These are phyloP conservation scores for Mortierella sp. DNA, from an alignment of 371 early-diverging fungal species.

Conservation along the genomic window DNA sequence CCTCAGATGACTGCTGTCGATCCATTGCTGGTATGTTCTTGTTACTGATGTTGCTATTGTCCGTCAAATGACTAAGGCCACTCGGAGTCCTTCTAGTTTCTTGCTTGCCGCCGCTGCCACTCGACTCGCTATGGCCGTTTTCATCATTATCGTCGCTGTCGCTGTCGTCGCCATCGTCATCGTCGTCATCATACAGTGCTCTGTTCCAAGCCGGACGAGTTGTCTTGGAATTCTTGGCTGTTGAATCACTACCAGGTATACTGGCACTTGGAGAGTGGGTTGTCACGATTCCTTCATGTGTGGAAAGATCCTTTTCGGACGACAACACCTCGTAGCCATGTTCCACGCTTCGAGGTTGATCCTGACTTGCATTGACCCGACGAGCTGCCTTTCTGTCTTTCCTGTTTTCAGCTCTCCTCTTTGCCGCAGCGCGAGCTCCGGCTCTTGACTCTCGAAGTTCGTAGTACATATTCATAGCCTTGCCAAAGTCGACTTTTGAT, in stretches of 20 bases:
- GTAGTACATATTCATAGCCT: conserved; percentile 36
- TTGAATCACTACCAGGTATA: background rate
- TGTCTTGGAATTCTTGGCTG: background rate
- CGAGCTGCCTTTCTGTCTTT: conserved; percentile 1
- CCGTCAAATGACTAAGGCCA: background rate
- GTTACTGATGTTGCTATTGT: background rate
- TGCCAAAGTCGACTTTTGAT: conserved; percentile 21
- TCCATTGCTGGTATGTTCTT: background rate
- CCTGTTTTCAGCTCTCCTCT: conserved; percentile 18
- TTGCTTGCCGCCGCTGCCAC: conserved; percentile 6
- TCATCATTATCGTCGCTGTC: conserved; percentile 18
- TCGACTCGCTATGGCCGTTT: background rate
- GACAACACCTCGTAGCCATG: background rate
- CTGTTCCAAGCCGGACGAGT: conserved; percentile 42
- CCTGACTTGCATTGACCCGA: background rate
- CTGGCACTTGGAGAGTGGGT: background rate
- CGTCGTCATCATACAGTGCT: conserved; percentile 42
- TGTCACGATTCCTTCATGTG: background rate
- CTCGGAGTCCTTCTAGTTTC: conserved; percentile 7
- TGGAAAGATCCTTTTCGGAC: background rate
- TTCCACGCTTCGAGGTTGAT: background rate
- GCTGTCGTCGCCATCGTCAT: conserved; percentile 29
- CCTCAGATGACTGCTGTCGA: conserved; percentile 2
- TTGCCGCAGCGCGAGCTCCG: conserved; percentile 28
- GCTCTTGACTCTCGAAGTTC: conserved; percentile 23